Evolutionary conservation across 176 grass and related monocot genomes (phyloP).

Genomic region (Pontederia paniculata): DNA sequence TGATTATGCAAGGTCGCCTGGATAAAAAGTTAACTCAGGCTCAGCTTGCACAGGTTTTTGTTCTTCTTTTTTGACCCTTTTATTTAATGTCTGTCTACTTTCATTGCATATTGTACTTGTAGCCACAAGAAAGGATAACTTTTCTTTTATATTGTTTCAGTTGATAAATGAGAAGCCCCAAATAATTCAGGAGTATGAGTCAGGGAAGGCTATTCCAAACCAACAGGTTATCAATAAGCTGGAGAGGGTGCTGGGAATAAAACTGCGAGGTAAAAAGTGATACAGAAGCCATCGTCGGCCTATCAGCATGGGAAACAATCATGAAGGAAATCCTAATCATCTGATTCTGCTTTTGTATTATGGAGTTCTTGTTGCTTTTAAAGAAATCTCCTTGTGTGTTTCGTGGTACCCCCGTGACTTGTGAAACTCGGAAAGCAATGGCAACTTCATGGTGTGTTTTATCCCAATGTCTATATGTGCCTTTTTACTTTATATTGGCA

Average conservation of each 20-base stretch:
- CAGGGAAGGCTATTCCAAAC: conserved; percentile 94
- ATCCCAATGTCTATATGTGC: too few relatives aligned
- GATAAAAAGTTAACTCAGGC: conserved; percentile 97
- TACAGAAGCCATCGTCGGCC: neutral
- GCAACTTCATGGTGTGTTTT: too few relatives aligned
- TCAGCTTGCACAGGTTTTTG: conserved; percentile 86
- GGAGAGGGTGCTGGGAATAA: conserved; percentile 77
- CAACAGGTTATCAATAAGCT: conserved; percentile 87
- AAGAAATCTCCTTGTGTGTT: too few relatives aligned
- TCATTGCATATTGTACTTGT: neutral
- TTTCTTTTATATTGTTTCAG: conserved; percentile 22
- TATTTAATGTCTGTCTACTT: too few relatives aligned
- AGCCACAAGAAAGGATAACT: neutral
- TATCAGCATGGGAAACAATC: too few relatives aligned
- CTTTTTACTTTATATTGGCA: too few relatives aligned
- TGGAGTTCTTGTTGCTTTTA: too few relatives aligned
- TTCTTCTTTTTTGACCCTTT: neutral
- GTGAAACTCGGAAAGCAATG: too few relatives aligned
- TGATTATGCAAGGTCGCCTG: conserved; percentile 87
- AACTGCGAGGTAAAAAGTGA: conserved; percentile 80
- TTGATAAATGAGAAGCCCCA: conserved; percentile 98
- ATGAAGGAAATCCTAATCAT: too few relatives aligned
- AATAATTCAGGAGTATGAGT: conserved; percentile 86
- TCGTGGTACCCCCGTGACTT: too few relatives aligned
- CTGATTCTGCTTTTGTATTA: too few relatives aligned